Evolutionary conservation across 169 alveolate genomes (phyloP), one percentile per base, ranked within the genome.

Genomic region (Plasmodium gonderi): DNA sequence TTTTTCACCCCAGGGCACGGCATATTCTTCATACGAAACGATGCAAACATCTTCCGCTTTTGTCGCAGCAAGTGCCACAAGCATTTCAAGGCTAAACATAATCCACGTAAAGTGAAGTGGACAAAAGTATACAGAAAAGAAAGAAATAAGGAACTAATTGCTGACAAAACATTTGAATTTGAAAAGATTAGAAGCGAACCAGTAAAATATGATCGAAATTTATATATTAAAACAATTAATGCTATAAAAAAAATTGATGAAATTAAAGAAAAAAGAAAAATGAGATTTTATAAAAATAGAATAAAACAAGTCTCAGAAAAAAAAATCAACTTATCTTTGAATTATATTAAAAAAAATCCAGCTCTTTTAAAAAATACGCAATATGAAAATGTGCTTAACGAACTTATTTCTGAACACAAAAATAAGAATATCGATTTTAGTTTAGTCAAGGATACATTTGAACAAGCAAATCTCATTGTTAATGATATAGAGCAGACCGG

Each of bases 31-130:
- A 99, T 98, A 72, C 95, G 99, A 67, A 99, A 99, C 91, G 99
- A 99, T 96, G 98, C 99, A 68, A 99, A 98, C 95, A 91, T 97
- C 31, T 99, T 99, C 95, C 98, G 99, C 31, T 99, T 99, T 95
- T 99, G 99, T 96, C 96, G 99, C 26, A 97, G 99, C 65, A 99
- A 99, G 94, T 99, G 99, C 95, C 99, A 99, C 93, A 98, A 97
- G 94, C 99, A 98, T 95, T 99, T 99, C 96, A 98, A 98, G 96
- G 99, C 99, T 85, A 98, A 98, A 96, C 99, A 98, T 92, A 99
- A 99, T 91, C 99, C 99, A 6, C 96, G 99, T 72, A 99, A 99
- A 95, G 96, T 98, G 79, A 98, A 97, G 85, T 99, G 99, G 99
- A 99, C 99, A 33, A 99, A 99, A 96, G 99, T 99, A 11, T 98